Evolutionary conservation across 805 yeast genomes (phyloP).

Genomic region (Candida ipomoeae): DNA sequence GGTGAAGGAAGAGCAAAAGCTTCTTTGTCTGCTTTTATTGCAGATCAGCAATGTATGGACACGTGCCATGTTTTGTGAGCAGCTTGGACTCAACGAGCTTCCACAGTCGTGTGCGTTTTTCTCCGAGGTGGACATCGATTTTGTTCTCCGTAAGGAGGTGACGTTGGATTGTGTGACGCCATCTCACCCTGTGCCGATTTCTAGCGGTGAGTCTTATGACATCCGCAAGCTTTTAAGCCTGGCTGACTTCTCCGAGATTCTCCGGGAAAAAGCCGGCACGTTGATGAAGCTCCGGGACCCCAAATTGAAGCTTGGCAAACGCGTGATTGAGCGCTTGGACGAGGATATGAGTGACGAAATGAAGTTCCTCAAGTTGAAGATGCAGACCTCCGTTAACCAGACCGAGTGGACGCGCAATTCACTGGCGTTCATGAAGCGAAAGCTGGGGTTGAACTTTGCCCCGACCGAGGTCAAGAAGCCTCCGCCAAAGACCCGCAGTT

Average conservation of each 20-base stretch:
- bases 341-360: constrained; percentile 14
- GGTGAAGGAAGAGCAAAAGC: constrained; percentile 67
- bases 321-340: constrained; percentile 16
- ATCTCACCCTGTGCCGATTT: constrained; percentile 59
- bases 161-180: constrained; percentile 88
- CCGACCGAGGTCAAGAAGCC: not conserved
- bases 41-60: constrained; percentile 96
- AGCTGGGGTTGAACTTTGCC: constrained; percentile 2
- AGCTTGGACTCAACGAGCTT: constrained; percentile 78
- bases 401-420: constrained; percentile 24
- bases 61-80: constrained; percentile 90
- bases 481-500: not conserved
- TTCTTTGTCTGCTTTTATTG: constrained; percentile 72
- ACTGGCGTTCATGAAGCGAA: constrained; percentile 13
- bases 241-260: constrained; percentile 10
- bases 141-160: constrained; percentile 88
- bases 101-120: constrained; percentile 97
- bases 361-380: constrained; percentile 21
- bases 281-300: constrained; percentile 11
- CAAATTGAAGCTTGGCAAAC: constrained; percentile 12
- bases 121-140: constrained; percentile 88
- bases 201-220: constrained; percentile 74
- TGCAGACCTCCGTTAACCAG: constrained; percentile 26
- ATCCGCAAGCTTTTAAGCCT: constrained; percentile 50
- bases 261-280: constrained; percentile 8